phyloP scores from a whole-genome alignment of 2,329 filamentous ascomycete genomes.

The Exophiala sp. region DNA sequence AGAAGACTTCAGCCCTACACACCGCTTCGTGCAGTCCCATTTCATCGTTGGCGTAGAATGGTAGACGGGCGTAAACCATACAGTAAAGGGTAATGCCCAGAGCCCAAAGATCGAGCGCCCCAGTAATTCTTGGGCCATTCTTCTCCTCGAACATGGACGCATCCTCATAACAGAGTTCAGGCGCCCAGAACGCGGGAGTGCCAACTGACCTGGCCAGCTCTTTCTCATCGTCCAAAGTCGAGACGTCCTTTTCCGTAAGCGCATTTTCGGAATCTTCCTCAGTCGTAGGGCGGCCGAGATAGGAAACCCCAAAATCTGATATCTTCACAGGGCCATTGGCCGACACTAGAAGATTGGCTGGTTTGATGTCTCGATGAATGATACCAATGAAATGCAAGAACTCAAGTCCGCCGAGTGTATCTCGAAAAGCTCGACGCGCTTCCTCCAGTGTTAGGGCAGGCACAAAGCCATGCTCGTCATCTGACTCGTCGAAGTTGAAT shows the following conservation, averaged over 20 bases:
- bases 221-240: constrained; percentile 85
- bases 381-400: constrained; percentile 95
- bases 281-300: constrained; percentile 82
- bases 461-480: constrained; percentile 88
- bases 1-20: constrained; percentile 86
- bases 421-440: constrained; percentile 79
- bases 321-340: constrained; percentile 87
- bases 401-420: constrained; percentile 88
- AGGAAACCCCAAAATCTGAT: constrained; percentile 97
- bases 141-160: constrained; percentile 49
- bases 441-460: constrained; percentile 86
- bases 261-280: constrained; percentile 73
- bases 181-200: constrained; percentile 95
- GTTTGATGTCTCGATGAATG: constrained; percentile 98
- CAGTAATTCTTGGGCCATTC: constrained; percentile 69
- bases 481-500: constrained; percentile 45
- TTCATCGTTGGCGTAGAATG: constrained; percentile 79
- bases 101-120: constrained; percentile 96
- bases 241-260: constrained; percentile 73
- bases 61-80: constrained; percentile 87
- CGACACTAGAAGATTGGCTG: constrained; percentile 89
- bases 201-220: constrained; percentile 98
- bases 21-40: constrained; percentile 90
- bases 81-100: constrained; percentile 94
- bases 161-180: constrained; percentile 90